Evolutionary conservation across 2,329 filamentous ascomycete species (phyloP), one percentile per base, ranked within the genome.

Genomic region (Alternaria metachromatica): DNA sequence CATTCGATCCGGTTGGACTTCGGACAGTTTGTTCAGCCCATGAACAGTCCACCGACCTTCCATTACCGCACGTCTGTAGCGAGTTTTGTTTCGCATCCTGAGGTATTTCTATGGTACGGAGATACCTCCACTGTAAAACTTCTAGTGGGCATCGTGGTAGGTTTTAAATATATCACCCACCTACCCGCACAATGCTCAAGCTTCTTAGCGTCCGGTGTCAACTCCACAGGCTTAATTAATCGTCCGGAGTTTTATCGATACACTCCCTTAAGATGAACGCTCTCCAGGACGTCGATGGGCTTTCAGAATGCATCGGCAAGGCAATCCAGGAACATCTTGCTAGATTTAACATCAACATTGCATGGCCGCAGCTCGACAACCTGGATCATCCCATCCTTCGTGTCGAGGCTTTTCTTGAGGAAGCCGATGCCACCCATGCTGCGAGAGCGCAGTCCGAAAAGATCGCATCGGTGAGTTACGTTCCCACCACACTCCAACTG

Each of bases 381-480:
- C 59, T 77, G 8, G 63, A 62, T 21, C 71, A 64, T 25, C 75
- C 75, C 4, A 67, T 76, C 15, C 63, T 78, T 11, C 72, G 76
- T 6, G 55, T 78, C 18, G 76, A 78, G 49, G 74, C 76, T 25
- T 78, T 77, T 43, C 61, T 78, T 11, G 74, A 78, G 54, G 75
- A 78, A 61, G 70, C 66, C 41, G 60, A 60, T 25, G 64, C 56
- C 13, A 54, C 43, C 11, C 69, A 58, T 54, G 43, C 33, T 30
- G 46, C 51, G n/a, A 62, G 48, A 53, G 55, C 55, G 28, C 69
- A 64, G 43, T 72, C 76, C 18, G 68, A 73, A 41, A 69, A 62
- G 44, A 64, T 78, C 37, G 73, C 73, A 33, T 77, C 76, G 65
- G 74, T 76, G 65, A 43, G 75, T 71, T 21, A 28, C 6, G 26